Conservation (phyloP, 371 early-diverging fungal genomes). For the Cokeromyces recurvatus region DNA sequence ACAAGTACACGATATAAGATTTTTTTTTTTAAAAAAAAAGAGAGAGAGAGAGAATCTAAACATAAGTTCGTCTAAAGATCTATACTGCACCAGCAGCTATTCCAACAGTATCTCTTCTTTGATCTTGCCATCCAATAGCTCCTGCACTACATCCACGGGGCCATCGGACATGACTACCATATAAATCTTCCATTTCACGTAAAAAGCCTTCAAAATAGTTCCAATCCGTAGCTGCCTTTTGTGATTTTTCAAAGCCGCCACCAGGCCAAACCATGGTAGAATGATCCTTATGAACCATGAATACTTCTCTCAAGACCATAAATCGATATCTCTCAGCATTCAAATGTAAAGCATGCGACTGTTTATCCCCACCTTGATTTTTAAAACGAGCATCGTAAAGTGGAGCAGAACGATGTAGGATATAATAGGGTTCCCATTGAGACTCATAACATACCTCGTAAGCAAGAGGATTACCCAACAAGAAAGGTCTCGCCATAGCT, state of each 20-base stretch:
- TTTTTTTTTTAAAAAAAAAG: too few species aligned
- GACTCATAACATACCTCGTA: constrained; percentile 68
- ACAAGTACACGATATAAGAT: too few species aligned
- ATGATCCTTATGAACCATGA: constrained; percentile 62
- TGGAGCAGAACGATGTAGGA: constrained; percentile 44
- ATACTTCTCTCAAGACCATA: constrained; percentile 44
- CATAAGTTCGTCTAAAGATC: too few species aligned
- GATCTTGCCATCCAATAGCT: constrained; percentile 46
- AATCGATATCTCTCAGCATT: constrained; percentile 57
- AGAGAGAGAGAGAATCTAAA: too few species aligned
- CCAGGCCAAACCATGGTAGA: constrained; percentile 51
- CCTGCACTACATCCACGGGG: constrained; percentile 53
- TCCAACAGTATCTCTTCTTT: constrained; percentile 32
- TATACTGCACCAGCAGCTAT: constrained; percentile 28
- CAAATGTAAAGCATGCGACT: constrained; percentile 56
- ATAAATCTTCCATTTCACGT: constrained; percentile 44
- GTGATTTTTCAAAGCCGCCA: constrained; percentile 47
- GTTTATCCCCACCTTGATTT: constrained; percentile 68
- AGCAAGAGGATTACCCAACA: constrained; percentile 18
- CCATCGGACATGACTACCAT: constrained; percentile 51
- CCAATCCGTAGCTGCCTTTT: constrained; percentile 34
- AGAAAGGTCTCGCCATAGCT: constrained; percentile 24
- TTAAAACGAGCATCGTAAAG: constrained; percentile 58
- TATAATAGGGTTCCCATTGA: constrained; percentile 70
- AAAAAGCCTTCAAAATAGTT: constrained; percentile 54